phyloP scores from a whole-genome alignment of 116 monocot genomes.

The Papilionanthe hybrid region DNA sequence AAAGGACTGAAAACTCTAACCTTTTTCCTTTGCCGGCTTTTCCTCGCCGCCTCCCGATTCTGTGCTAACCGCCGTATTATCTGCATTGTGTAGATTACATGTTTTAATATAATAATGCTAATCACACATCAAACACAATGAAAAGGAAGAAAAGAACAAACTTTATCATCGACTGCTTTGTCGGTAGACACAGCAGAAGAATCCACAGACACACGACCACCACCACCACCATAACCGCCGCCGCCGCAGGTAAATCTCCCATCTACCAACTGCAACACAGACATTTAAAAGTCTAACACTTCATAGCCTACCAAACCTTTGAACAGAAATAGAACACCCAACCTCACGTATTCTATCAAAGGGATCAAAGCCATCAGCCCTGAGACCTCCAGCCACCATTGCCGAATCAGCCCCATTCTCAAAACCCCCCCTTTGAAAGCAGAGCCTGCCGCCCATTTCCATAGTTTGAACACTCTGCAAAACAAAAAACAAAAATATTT shows the following conservation, averaged over 20 bases:
- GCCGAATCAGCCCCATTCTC: constrained; percentile 76
- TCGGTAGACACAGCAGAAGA: constrained; percentile 27
- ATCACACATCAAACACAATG: background rate
- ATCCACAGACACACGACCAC: constrained; percentile 19
- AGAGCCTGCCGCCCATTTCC: constrained; percentile 24
- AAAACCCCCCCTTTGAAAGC: constrained; percentile 26
- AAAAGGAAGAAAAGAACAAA: background rate
- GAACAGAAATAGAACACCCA: background rate
- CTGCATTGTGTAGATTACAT: constrained; percentile 25
- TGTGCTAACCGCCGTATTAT: constrained; percentile 64
- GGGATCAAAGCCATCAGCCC: constrained; percentile 54
- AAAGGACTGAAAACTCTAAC: constrained; percentile 13
- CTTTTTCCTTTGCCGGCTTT: constrained; percentile 79
- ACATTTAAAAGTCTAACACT: background rate
- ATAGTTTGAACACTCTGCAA: constrained; percentile 37
- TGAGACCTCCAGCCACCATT: constrained; percentile 35
- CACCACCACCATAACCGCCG: constrained; percentile 5
- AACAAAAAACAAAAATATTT: background rate
- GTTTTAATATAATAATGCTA: background rate
- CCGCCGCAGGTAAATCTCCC: background rate
- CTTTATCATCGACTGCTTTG: constrained; percentile 51
- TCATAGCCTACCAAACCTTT: background rate
- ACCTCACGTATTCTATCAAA: constrained; percentile 34
- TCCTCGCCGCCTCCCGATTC: constrained; percentile 82
- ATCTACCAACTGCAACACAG: constrained; percentile 19